phyloP scores from a whole-genome alignment of 2,329 filamentous ascomycete genomes.

The Exophiala spinifera region DNA sequence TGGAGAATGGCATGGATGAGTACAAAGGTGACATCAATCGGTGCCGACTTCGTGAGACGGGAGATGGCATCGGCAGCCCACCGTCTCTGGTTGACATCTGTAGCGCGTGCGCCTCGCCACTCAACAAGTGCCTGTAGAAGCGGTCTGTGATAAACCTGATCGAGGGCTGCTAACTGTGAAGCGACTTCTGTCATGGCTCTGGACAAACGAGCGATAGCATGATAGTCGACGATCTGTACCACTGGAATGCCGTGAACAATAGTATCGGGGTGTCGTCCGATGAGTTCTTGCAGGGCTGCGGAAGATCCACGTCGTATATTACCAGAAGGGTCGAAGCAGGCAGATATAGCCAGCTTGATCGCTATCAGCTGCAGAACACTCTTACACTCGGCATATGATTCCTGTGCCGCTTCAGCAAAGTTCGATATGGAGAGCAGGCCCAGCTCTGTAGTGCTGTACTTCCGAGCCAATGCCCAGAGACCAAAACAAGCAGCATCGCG shows the following conservation, averaged over 20 bases:
- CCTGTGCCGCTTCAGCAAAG: constrained; percentile 7
- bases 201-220: constrained; percentile 82
- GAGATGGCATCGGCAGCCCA: constrained; percentile 70
- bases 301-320: constrained; percentile 93
- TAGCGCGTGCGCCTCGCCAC: constrained; percentile 85
- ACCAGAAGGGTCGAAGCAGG: constrained; percentile 82
- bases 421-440: constrained; percentile 39
- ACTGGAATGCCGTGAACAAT: constrained; percentile 77
- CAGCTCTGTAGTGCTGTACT: constrained; percentile 79
- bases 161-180: constrained; percentile 63
- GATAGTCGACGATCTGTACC: constrained; percentile 89
- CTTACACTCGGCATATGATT: constrained; percentile 12
- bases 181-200: constrained; percentile 78
- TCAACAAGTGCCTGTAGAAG: constrained; percentile 68
- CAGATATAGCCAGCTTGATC: constrained; percentile 74
- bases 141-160: constrained; percentile 62
- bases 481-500: constrained; percentile 95
- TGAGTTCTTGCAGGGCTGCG: constrained; percentile 87
- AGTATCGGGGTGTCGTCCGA: constrained; percentile 86
- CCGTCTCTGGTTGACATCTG: constrained; percentile 70
- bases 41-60: constrained; percentile 33
- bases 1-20: constrained; percentile 29
- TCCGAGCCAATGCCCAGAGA: constrained; percentile 84
- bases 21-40: not conserved
- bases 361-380: constrained; percentile 72